phyloP scores from a whole-genome alignment of 2,329 filamentous ascomycete species.

The Sclerotinia subarctica region DNA sequence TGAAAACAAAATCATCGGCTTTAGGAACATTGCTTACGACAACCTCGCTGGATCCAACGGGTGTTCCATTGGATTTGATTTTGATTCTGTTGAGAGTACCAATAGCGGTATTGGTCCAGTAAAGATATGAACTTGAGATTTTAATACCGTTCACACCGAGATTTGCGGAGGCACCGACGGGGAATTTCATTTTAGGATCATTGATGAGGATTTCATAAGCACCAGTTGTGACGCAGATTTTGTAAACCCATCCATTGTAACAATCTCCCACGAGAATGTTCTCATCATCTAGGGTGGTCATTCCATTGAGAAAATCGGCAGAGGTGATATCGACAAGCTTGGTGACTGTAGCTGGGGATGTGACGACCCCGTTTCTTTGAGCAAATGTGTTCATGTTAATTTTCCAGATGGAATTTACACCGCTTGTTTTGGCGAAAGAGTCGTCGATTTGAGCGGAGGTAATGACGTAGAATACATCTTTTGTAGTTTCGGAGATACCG shows the following conservation, averaged over 20 bases:
- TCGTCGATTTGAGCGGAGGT: constrained; percentile 35
- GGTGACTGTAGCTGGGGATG: constrained; percentile 13
- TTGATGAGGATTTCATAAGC: constrained; percentile 31
- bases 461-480: constrained; percentile 37
- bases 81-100: constrained; percentile 29
- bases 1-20: constrained; percentile 26
- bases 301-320: constrained; percentile 34
- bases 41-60: constrained; percentile 20
- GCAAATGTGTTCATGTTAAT: constrained; percentile 30
- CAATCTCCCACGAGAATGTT: constrained; percentile 32
- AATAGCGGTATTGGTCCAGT: constrained; percentile 34
- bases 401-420: constrained; percentile 31
- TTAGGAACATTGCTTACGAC: constrained; percentile 20
- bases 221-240: constrained; percentile 30
- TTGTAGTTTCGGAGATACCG: constrained; percentile 40
- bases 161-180: constrained; percentile 19
- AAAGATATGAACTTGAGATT: constrained; percentile 30
- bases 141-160: constrained; percentile 35
- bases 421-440: constrained; percentile 30
- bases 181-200: constrained; percentile 30
- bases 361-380: not conserved
- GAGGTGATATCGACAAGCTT: constrained; percentile 23
- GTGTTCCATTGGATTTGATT: constrained; percentile 25
- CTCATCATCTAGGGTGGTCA: constrained; percentile 25
- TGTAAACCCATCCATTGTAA: constrained; percentile 31